Evolutionary conservation across 371 early-diverging fungal species (phyloP).

Genomic region (Mucor circinelloides): DNA sequence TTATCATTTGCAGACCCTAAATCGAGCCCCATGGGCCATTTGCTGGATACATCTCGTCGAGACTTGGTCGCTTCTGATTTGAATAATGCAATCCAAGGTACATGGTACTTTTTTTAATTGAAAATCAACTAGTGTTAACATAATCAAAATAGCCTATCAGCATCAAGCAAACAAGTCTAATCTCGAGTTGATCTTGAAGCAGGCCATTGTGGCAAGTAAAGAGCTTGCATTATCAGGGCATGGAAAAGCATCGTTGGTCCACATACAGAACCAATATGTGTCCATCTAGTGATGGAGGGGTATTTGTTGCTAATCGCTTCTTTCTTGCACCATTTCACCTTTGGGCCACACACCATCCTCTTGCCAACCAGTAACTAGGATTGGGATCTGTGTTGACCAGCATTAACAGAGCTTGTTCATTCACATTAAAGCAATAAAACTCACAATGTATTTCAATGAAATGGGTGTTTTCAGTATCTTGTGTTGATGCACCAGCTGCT

Average conservation of each 20-base stretch:
- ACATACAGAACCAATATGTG: constrained; percentile 13
- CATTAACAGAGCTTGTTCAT: not conserved
- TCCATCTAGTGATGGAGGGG: not conserved
- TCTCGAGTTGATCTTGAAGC: constrained; percentile 43
- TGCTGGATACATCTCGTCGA: constrained; percentile 55
- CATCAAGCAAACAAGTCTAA: constrained; percentile 30
- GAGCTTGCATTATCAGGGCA: constrained; percentile 38
- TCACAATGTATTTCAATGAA: constrained; percentile 23
- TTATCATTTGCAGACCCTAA: constrained; percentile 69
- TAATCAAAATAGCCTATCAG: constrained; percentile 32
- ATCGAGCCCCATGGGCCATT: constrained; percentile 48
- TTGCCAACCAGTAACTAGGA: constrained; percentile 44
- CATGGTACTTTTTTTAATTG: not conserved
- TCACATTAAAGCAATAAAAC: not conserved
- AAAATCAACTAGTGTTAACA: too few relatives aligned
- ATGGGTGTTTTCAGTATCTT: constrained; percentile 17
- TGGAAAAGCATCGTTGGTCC: constrained; percentile 36
- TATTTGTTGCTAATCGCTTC: constrained; percentile 23
- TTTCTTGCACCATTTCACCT: constrained; percentile 27
- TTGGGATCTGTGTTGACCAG: constrained; percentile 23
- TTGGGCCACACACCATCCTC: constrained; percentile 48
- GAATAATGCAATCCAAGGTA: constrained; percentile 74
- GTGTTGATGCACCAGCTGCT: constrained; percentile 12
- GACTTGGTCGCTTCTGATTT: constrained; percentile 67
- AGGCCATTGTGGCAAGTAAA: constrained; percentile 31